A percentile compares a stretch with the other conserved stretches of the same genome.
phyloP scores from a whole-genome alignment of 192 early-diverging fungal genomes.

The Backusella luteola region DNA sequence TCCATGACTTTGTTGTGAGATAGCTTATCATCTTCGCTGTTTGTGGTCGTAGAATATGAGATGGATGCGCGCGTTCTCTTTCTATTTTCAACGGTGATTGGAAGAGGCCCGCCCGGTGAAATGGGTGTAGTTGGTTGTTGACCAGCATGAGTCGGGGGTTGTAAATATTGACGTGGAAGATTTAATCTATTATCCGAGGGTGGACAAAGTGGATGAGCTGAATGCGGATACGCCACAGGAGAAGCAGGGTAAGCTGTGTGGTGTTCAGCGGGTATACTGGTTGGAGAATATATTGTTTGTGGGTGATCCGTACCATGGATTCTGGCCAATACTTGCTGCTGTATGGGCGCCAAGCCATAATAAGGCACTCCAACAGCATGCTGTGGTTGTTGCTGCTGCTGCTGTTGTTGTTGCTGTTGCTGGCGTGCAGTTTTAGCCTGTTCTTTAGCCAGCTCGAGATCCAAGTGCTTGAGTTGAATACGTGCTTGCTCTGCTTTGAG shows the following conservation, averaged over 20 bases:
- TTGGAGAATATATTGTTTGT: background rate
- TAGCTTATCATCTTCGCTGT: slow-evolving; percentile 8
- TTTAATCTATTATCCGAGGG: slow-evolving; percentile 11
- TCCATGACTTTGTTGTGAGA: slow-evolving; percentile 38
- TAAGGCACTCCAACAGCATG: background rate
- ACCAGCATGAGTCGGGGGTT: background rate
- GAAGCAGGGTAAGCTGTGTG: slow-evolving; percentile 12
- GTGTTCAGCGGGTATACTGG: background rate
- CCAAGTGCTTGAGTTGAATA: slow-evolving; percentile 33
- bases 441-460: slow-evolving; percentile 28
- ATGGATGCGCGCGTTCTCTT: slow-evolving; percentile 11
- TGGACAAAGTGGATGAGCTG: slow-evolving; percentile 31
- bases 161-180: slow-evolving; percentile 7
- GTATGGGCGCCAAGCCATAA: slow-evolving; percentile 23
- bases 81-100: background rate
- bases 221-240: slow-evolving; percentile 28
- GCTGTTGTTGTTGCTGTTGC: background rate
- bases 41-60: background rate
- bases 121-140: slow-evolving; percentile 20
- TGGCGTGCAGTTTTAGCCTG: slow-evolving; percentile 13
- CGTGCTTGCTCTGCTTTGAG: slow-evolving; percentile 29
- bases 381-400: background rate
- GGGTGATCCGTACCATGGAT: slow-evolving; percentile 22
- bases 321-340: slow-evolving; percentile 34
- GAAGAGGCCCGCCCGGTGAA: background rate